Percentiles rank a stretch among this genome's conserved stretches.
phyloP scores from a whole-genome alignment of 768 basidiomycete genomes.

The Lepiota venenata region DNA sequence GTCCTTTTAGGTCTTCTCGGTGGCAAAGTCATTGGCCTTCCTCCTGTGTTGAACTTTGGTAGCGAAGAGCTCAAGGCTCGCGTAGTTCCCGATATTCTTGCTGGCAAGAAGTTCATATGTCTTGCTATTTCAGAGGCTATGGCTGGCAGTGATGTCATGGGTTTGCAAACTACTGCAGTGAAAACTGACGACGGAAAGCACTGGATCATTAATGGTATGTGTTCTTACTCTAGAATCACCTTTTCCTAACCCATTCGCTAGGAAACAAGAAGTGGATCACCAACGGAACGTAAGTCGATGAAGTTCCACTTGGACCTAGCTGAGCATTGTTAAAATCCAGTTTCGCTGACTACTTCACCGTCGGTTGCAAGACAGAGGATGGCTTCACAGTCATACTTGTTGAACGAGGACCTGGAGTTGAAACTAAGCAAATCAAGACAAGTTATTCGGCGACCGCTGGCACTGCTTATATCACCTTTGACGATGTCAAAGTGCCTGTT shows the following conservation, averaged over 20 bases:
- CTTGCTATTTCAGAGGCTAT: constrained; percentile 89
- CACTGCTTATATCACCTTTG: constrained; percentile 80
- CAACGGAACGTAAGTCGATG: constrained; percentile 57
- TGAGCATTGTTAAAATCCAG: constrained; percentile 17
- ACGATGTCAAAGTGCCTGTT: constrained; percentile 82
- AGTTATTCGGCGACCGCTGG: constrained; percentile 89
- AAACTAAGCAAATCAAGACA: constrained; percentile 60
- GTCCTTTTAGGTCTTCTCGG: constrained; percentile 52
- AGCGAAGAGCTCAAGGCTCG: constrained; percentile 55
- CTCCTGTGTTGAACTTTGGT: constrained; percentile 89
- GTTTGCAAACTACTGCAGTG: constrained; percentile 72
- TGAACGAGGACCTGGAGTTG: constrained; percentile 41
- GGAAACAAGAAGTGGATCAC: constrained; percentile 86
- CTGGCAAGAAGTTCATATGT: constrained; percentile 80
- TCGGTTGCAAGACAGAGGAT: constrained; percentile 68
- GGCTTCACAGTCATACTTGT: constrained; percentile 80
- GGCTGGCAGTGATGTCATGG: constrained; percentile 82
- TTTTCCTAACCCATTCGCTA: constrained; percentile 4
- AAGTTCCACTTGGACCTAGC: not conserved
- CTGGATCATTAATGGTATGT: constrained; percentile 72
- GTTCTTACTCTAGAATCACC: not conserved
- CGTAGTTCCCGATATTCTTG: constrained; percentile 64
- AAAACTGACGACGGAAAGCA: constrained; percentile 81
- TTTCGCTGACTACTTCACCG: constrained; percentile 64
- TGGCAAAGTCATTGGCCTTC: constrained; percentile 83